Conservation (phyloP, 202 grass and related monocot genomes). For the Dendrocalamus latiflorus region DNA sequence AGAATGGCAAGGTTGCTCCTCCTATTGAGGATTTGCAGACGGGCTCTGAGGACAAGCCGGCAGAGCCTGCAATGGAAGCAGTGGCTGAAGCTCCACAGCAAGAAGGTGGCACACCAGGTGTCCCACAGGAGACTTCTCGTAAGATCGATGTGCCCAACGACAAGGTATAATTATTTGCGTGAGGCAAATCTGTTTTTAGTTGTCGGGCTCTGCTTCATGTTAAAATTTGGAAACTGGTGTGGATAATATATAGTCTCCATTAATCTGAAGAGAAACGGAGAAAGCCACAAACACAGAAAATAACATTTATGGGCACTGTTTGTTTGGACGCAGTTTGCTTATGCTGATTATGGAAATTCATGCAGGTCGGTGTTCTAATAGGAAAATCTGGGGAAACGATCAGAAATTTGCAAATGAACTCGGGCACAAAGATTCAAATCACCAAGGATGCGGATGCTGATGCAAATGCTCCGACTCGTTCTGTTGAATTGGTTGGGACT, state of each 20-base stretch:
- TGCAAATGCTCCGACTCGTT: slow-evolving; percentile 41
- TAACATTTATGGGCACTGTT: too few species aligned
- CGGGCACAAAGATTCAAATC: slow-evolving; percentile 87
- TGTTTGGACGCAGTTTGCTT: neutral
- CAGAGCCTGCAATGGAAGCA: neutral
- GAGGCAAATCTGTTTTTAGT: neutral
- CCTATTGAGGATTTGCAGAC: neutral
- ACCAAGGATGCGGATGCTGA: slow-evolving; percentile 66
- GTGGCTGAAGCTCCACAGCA: slow-evolving; percentile 21
- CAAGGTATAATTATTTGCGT: slow-evolving; percentile 44
- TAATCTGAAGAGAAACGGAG: neutral
- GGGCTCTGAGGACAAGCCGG: slow-evolving; percentile 15
- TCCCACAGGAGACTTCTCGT: slow-evolving; percentile 8
- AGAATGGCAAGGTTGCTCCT: slow-evolving; percentile 13
- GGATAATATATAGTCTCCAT: neutral
- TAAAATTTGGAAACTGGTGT: neutral
- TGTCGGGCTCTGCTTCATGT: neutral
- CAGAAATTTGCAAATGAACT: slow-evolving; percentile 70
- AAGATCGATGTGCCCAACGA: slow-evolving; percentile 87
- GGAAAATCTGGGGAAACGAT: slow-evolving; percentile 91
- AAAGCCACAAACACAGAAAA: neutral
- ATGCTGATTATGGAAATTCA: neutral
- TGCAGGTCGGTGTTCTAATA: slow-evolving; percentile 87
- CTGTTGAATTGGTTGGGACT: slow-evolving; percentile 70
- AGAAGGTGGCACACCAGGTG: neutral